Base-by-base conservation (phyloP, 495 filamentous ascomycete species). In the Cercophora samala region DNA sequence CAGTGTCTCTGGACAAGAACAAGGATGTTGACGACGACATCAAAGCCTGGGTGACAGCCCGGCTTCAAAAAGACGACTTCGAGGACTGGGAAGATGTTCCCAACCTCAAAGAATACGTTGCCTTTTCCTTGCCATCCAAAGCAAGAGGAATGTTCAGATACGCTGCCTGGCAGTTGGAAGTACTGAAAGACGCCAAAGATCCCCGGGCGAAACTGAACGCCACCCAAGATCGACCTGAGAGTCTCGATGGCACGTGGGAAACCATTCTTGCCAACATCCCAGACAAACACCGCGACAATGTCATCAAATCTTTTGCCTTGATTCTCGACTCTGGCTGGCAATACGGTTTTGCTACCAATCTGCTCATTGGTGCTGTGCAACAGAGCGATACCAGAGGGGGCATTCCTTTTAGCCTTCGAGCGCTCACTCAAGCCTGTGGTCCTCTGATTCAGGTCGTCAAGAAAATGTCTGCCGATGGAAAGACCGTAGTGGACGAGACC, bases 131-230 rank as follows among this genome's bases (percentile, higher is more conserved):
- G 19, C 60, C 75, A 1, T 52, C 55, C 1, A 72, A 69, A 55
- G 78, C 77, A 5, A 68, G 77, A 64, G 80, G 81, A 21, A 83
- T 83, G 79, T 71, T 83, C 61, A 79, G 78, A 17, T 84, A 79
- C 76, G 78, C 78, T 4, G 74, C 75, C 5, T 81, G 80, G 64
- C 81, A 84, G 65, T 68, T 84, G 8, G 77, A 82, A 59, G 71
- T 75, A 0, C 58, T 84, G 6, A 75, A 29, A 73, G 73, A 25
- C 29, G n/a, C 53, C 8, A 13, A 9, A 5, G 66, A 72, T 15
- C 65, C 81, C 21, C 9, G 60, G 5, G 60, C 69, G 22, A 73
- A 76, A 9, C 60, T 82, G n/a, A 25, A 64, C 5, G 64, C 73
- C 15, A 68, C 82, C 4, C 37, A 46, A 46, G 37, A 46, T 13